Conservation (phyloP, 768 basidiomycete genomes). For the Rhodotorula paludigena region DNA sequence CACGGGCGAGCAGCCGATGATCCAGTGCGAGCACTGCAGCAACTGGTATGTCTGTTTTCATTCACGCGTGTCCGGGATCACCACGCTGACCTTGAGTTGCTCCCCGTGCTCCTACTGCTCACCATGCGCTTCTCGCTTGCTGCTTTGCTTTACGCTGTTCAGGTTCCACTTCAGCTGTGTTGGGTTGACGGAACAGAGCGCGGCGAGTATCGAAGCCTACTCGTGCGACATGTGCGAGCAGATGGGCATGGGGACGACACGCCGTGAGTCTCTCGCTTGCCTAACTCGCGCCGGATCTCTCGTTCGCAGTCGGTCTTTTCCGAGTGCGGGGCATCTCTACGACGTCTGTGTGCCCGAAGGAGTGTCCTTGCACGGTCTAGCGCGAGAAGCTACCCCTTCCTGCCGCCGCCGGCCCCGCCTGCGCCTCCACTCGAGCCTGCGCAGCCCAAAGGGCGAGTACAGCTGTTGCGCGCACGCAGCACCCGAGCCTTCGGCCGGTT, state of each 20-base stretch:
- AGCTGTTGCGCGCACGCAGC: too few relatives aligned
- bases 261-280: conserved; percentile 32
- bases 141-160: neutral
- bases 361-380: too few relatives aligned
- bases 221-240: conserved; percentile 42
- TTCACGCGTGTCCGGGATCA: too few relatives aligned
- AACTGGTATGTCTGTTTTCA: conserved; percentile 57
- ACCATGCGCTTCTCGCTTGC: neutral
- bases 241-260: conserved; percentile 37
- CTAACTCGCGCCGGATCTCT: too few relatives aligned
- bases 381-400: too few relatives aligned
- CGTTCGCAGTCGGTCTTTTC: neutral
- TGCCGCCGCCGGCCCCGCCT: too few relatives aligned
- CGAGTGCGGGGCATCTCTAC: neutral
- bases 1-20: conserved; percentile 71
- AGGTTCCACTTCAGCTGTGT: conserved; percentile 86
- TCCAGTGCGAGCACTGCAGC: conserved; percentile 64
- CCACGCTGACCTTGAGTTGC: conserved; percentile 2
- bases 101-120: too few relatives aligned
- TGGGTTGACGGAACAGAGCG: conserved; percentile 58
- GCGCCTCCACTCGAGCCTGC: too few relatives aligned
- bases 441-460: too few relatives aligned
- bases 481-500: too few relatives aligned
- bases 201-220: conserved; percentile 61
- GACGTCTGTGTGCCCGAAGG: too few relatives aligned